A percentile compares a stretch with the other conserved stretches of the same genome.
Conservation (phyloP, 1,284 basidiomycete species). For the Xerocomus nothofagi region DNA sequence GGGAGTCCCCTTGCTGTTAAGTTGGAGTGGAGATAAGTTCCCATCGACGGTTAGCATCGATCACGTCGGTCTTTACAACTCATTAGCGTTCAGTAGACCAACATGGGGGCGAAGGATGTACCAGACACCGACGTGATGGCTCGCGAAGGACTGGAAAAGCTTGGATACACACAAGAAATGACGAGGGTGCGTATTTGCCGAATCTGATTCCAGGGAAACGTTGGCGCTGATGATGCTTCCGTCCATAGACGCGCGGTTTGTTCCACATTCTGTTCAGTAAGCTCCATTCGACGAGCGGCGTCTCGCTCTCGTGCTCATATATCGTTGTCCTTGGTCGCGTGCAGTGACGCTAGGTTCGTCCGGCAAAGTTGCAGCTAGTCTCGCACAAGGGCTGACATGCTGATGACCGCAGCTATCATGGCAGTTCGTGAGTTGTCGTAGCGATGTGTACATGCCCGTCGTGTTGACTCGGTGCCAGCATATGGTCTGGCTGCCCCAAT, state of each 20-base stretch:
- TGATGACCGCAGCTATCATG: slow-evolving; percentile 44
- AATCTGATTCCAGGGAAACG: no score
- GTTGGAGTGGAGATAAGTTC: slow-evolving; percentile 2
- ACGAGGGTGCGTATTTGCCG: slow-evolving; percentile 39
- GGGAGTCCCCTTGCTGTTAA: no score
- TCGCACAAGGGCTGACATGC: background rate
- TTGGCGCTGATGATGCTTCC: background rate
- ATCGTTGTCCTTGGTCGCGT: background rate
- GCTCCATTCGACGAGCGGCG: slow-evolving; percentile 14
- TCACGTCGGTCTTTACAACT: background rate
- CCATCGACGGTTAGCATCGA: no score
- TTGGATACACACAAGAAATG: slow-evolving; percentile 54
- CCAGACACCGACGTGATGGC: slow-evolving; percentile 26
- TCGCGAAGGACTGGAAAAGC: slow-evolving; percentile 40
- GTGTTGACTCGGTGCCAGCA: slow-evolving; percentile 35
- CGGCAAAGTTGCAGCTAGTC: background rate
- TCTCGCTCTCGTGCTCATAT: slow-evolving; percentile 1
- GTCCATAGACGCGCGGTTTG: slow-evolving; percentile 46
- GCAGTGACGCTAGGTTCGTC: slow-evolving; percentile 48
- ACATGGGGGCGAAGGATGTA: slow-evolving; percentile 11
- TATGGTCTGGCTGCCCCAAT: slow-evolving; percentile 53
- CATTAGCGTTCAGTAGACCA: background rate
- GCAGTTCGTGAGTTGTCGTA: slow-evolving; percentile 46
- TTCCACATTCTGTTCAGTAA: slow-evolving; percentile 50
- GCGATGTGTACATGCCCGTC: background rate